Evolutionary conservation across 2,329 filamentous ascomycete genomes (phyloP).

Genomic region (Falciphora oryzae): DNA sequence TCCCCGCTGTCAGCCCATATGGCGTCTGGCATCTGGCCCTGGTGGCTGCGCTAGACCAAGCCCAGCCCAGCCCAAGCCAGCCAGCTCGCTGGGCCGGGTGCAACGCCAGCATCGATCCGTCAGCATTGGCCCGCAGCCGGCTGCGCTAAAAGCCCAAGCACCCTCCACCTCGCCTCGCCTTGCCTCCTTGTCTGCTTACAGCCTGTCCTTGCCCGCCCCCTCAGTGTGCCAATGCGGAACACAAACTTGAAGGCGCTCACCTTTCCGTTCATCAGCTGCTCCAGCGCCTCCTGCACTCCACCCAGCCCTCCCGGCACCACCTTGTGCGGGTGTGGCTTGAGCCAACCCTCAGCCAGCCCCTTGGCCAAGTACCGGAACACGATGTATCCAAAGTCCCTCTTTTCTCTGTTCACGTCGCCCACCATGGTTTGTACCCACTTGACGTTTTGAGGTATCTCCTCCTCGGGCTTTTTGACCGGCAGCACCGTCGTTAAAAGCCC

Average conservation of each 20-base stretch:
- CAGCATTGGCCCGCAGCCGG: too few relatives aligned
- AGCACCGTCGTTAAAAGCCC: slow-evolving; percentile 34
- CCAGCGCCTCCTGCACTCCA: slow-evolving; percentile 43
- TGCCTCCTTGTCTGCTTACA: neutral
- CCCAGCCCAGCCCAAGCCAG: too few relatives aligned
- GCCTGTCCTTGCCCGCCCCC: slow-evolving; percentile 7
- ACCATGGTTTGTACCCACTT: slow-evolving; percentile 20
- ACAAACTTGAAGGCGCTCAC: slow-evolving; percentile 57
- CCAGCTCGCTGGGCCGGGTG: too few relatives aligned
- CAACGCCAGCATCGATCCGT: too few relatives aligned
- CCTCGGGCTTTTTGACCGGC: slow-evolving; percentile 21
- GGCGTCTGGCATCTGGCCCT: too few relatives aligned
- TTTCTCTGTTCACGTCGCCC: slow-evolving; percentile 18
- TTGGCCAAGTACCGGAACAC: slow-evolving; percentile 30
- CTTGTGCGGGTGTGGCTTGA: slow-evolving; percentile 40
- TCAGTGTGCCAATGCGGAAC: slow-evolving; percentile 28
- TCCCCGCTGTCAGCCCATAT: too few relatives aligned
- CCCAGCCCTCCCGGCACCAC: slow-evolving; percentile 43
- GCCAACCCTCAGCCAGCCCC: slow-evolving; percentile 35
- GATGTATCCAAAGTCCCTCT: slow-evolving; percentile 31
- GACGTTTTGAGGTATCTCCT: slow-evolving; percentile 21
- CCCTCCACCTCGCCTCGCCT: neutral
- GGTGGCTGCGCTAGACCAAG: too few relatives aligned
- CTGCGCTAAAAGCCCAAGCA: neutral
- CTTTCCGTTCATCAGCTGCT: slow-evolving; percentile 47